phyloP scores from a whole-genome alignment of 2,329 filamentous ascomycete species.

The Botrytis pseudocinerea region DNA sequence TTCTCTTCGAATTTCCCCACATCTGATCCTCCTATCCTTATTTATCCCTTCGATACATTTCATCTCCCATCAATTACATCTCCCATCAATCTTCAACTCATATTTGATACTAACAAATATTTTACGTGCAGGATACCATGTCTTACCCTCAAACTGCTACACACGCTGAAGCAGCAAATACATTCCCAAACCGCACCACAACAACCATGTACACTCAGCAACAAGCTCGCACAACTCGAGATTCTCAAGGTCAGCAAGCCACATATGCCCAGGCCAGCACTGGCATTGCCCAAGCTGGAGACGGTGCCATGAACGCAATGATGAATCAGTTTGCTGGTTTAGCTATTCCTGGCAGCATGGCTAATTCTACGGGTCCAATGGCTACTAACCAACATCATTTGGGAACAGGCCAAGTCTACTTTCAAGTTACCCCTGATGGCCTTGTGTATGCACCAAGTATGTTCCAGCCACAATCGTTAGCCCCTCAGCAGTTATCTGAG shows the following conservation, averaged over 20 bases:
- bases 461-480: conserved; percentile 39
- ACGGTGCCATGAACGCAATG: conserved; percentile 35
- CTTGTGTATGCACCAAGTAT: conserved; percentile 35
- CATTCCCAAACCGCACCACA: conserved; percentile 34
- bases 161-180: conserved; percentile 32
- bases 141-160: conserved; percentile 41
- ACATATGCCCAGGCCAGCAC: conserved; percentile 31
- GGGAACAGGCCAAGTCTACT: conserved; percentile 41
- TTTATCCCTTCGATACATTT: conserved; percentile 1
- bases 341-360: conserved; percentile 41
- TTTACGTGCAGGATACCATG: conserved; percentile 39
- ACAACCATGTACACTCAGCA: conserved; percentile 39
- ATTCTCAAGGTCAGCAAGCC: conserved; percentile 35
- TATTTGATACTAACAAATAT: conserved; percentile 27
- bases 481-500: conserved; percentile 34
- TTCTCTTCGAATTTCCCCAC: background rate
- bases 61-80: conserved; percentile 15
- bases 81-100: conserved; percentile 20
- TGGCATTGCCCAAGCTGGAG: conserved; percentile 31
- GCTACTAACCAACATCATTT: conserved; percentile 39
- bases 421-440: conserved; percentile 29
- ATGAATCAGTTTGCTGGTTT: conserved; percentile 39
- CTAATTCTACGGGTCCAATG: conserved; percentile 36
- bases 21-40: background rate
- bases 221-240: conserved; percentile 36